Evolutionary conservation across 139 green algal genomes (phyloP).

Genomic region (Closterium sp.): DNA sequence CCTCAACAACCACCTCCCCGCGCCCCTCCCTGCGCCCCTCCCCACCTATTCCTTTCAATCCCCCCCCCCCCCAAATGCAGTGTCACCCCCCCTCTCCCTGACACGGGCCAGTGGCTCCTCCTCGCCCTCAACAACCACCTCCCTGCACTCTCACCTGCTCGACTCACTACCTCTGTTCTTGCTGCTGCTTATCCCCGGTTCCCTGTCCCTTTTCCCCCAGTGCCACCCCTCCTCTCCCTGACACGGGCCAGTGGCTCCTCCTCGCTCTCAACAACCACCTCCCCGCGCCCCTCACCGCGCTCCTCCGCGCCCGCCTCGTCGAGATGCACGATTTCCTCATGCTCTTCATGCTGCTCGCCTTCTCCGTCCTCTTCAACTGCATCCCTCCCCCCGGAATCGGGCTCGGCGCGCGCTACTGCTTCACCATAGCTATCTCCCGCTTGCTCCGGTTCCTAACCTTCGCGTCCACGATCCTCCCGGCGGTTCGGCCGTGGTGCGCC

Average conservation of each 20-base stretch:
- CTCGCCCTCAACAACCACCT: slow-evolving; percentile 14
- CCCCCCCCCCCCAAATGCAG: not conserved
- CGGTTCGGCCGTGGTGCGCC: slow-evolving; percentile 40
- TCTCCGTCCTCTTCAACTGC: slow-evolving; percentile 45
- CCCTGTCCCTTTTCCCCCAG: slow-evolving; percentile 26
- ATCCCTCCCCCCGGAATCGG: slow-evolving; percentile 12
- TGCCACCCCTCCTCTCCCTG: slow-evolving; percentile 16
- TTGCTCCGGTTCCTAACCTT: slow-evolving; percentile 41
- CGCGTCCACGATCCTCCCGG: slow-evolving; percentile 36
- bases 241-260: slow-evolving; percentile 40
- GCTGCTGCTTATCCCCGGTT: too few relatives aligned
- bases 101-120: slow-evolving; percentile 39
- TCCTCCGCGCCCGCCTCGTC: slow-evolving; percentile 33
- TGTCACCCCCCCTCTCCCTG: slow-evolving; percentile 5
- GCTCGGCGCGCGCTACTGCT: slow-evolving; percentile 36
- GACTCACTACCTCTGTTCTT: too few relatives aligned
- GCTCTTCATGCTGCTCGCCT: slow-evolving; percentile 51
- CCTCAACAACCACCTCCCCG: not conserved
- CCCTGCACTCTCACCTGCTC: too few relatives aligned
- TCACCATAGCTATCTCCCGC: slow-evolving; percentile 23
- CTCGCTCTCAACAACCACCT: slow-evolving; percentile 35
- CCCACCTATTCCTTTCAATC: too few relatives aligned
- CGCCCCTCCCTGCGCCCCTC: too few relatives aligned
- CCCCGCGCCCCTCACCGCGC: not conserved
- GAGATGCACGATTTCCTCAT: slow-evolving; percentile 47